Evolutionary conservation across 306 rosid species (phyloP), one percentile per base, ranked within the genome.

Genomic region (Cucurbita argyrosperma): DNA sequence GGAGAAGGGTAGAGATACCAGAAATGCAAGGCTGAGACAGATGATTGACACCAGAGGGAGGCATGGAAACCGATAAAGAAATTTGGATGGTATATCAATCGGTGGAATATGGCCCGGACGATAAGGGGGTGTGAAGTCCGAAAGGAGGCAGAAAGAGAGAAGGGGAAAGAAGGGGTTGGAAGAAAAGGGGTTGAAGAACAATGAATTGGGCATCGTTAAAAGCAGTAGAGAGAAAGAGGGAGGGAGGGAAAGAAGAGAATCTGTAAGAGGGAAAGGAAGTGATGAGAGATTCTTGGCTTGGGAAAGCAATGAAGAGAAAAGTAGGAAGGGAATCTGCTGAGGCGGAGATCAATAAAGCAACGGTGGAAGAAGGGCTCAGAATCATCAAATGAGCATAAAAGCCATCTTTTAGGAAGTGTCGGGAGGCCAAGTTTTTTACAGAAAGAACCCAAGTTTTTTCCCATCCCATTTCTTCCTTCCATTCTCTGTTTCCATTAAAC

Each of bases 221-320:
- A 86, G 83, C 64, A 3, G 42, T 10, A 23, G 71, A 53, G 64
- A 82, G 78, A 82, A 74, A 75, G 73, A 77, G 40, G 65, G 65
- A 71, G 62, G 35, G 67, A 23, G 72, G 40, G 66, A 52, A 57
- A 65, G 75, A 80, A 82, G 79, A 81, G 95, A 93, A 93, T 90
- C 92, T 74, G 19, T 52, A 82, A 74, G 84, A 84, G 82, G n/a
- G 79, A 85, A 79, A 79, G 82, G 83, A 81, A 82, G 88, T 63
- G 81, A 77, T 65, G 75, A 81, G 81, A 86, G 87, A 95, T 91
- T 91, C 99, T 89, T 91, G 86, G 91, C 97, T 95, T 95, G 85
- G 86, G 85, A 88, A 87, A 87, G 90, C 81, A 83, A 85, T 82
- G 92, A 80, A 86, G 84, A 82, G 86, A 54, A 52, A 55, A 53